Evolutionary conservation across 1,284 basidiomycete species (phyloP).

Genomic region (Leccinum griseonigrum): DNA sequence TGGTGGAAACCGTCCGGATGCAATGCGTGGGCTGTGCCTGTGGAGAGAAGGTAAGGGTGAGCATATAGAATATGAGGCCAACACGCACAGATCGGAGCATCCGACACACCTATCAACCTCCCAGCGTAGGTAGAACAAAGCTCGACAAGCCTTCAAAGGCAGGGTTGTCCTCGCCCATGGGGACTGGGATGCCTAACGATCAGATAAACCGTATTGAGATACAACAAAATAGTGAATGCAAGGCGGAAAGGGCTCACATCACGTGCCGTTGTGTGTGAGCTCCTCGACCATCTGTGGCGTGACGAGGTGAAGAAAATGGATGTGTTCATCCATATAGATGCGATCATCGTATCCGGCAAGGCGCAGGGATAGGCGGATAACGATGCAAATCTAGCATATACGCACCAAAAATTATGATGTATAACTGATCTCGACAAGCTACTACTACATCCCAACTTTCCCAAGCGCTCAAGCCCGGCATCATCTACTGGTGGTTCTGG

Average conservation of each 20-base stretch:
- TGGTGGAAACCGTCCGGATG: slow-evolving; percentile 91
- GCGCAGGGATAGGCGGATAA: not conserved
- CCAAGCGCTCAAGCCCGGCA: too few relatives aligned
- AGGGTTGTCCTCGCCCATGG: slow-evolving; percentile 94
- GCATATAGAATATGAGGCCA: not conserved
- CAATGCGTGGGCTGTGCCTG: slow-evolving; percentile 81
- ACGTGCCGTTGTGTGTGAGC: slow-evolving; percentile 78
- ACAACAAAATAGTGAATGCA: not conserved
- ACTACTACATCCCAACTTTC: too few relatives aligned
- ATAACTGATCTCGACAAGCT: too few relatives aligned
- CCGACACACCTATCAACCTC: slow-evolving; percentile 61
- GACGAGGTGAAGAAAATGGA: slow-evolving; percentile 86
- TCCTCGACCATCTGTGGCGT: slow-evolving; percentile 87
- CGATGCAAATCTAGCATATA: too few relatives aligned
- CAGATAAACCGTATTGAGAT: not conserved
- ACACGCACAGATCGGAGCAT: not conserved
- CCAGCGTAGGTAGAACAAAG: slow-evolving; percentile 97
- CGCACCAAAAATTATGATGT: too few relatives aligned
- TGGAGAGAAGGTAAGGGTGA: not conserved
- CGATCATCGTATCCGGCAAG: slow-evolving; percentile 77
- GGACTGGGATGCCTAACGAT: slow-evolving; percentile 43
- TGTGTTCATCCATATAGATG: slow-evolving; percentile 99
- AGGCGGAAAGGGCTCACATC: slow-evolving; percentile 44
- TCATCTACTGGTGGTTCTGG: too few relatives aligned
- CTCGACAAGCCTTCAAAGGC: slow-evolving; percentile 94